Evolutionary conservation across 2,329 filamentous ascomycete genomes (phyloP), one percentile per base, ranked within the genome.

Genomic region (Penicillium capsulatum): DNA sequence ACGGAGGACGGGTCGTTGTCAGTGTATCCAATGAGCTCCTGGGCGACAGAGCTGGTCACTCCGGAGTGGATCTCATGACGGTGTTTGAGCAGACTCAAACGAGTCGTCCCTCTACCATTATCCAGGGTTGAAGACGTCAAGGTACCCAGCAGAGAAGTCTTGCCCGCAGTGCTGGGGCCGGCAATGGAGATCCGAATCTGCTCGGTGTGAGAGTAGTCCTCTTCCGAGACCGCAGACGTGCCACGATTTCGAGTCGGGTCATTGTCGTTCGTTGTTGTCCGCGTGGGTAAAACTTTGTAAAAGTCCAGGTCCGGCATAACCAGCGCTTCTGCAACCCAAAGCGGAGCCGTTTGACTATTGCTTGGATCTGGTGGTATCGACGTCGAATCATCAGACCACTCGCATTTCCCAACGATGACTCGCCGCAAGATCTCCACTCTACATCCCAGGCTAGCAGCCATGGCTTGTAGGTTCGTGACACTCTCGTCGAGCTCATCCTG

Each of bases 401-500:
- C 83, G 57, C 90, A 94, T 19, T 86, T 79, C 9, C 91, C 92
- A 13, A 98, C 90, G 33, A 81, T 75, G 20, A 97, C 84, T 70
- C 82, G 85, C 11, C 89, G 83, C 17, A 89, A 71, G 15, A 97
- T 77, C 51, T 91, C 82, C 4, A 95, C 84, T 36, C 78, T 79
- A 56, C 92, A 97, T 4, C 92, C 91, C 34, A 98, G 69, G 60
- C 88, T 94, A 8, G 87, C 85, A 26, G 92, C 91, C 91, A 98
- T 98, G 35, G 86, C 81, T 45, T 82, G 80, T 26, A 98, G 68
- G 41, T 90, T 96, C 29, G 77, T 77, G 45, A 97, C 73, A 60
- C 89, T 96, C 65, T 97, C 91, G 45, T 91, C 80, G 74, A 98
- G 79, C 65, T 98, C 92, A 59, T 96, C 89, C 49, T 86, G 81